A percentile compares a stretch with the other conserved stretches of the same genome.
Evolutionary conservation across 108 stramenopile species (phyloP).

Genomic region (Pseudonitzschia multistriata): DNA sequence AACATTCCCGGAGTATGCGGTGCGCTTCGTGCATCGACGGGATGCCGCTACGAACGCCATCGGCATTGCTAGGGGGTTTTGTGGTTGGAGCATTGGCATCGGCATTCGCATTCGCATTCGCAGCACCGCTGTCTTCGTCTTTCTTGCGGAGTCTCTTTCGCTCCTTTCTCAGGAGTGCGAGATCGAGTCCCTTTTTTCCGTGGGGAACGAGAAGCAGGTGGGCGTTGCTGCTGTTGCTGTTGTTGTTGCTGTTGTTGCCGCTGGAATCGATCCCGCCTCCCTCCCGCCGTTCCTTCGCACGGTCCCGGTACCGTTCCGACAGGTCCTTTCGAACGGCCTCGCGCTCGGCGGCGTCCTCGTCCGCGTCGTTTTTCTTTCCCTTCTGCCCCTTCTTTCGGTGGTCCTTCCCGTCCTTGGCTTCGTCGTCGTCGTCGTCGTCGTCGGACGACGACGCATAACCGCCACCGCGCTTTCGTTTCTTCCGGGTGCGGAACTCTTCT

Average conservation of each 20-base stretch:
- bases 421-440: background rate
- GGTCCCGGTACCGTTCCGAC: slow-evolving; percentile 62
- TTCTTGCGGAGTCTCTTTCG: slow-evolving; percentile 24
- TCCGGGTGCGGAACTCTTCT: slow-evolving; percentile 53
- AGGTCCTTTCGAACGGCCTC: slow-evolving; percentile 14
- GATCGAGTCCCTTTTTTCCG: slow-evolving; percentile 82
- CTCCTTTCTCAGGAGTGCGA: slow-evolving; percentile 77
- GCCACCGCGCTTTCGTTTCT: slow-evolving; percentile 32
- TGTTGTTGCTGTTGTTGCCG: background rate
- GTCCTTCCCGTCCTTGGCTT: slow-evolving; percentile 5
- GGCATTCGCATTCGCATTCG: no score
- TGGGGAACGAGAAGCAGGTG: background rate
- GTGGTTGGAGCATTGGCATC: no score
- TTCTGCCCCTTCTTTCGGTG: slow-evolving; percentile 20
- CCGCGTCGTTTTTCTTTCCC: slow-evolving; percentile 29
- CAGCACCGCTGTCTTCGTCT: background rate
- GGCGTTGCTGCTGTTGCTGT: no score
- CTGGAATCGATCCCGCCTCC: slow-evolving; percentile 20
- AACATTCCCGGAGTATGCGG: background rate
- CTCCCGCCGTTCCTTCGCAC: slow-evolving; percentile 82
- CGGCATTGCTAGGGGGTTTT: no score
- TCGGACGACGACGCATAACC: background rate
- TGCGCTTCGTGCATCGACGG: slow-evolving; percentile 26
- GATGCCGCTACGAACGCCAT: slow-evolving; percentile 7
- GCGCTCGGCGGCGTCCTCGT: slow-evolving; percentile 24